Evolutionary conservation across 129 eudicot genomes (phyloP), one percentile per base, ranked within the genome.

Genomic region (Heracleum sosnowskyi): DNA sequence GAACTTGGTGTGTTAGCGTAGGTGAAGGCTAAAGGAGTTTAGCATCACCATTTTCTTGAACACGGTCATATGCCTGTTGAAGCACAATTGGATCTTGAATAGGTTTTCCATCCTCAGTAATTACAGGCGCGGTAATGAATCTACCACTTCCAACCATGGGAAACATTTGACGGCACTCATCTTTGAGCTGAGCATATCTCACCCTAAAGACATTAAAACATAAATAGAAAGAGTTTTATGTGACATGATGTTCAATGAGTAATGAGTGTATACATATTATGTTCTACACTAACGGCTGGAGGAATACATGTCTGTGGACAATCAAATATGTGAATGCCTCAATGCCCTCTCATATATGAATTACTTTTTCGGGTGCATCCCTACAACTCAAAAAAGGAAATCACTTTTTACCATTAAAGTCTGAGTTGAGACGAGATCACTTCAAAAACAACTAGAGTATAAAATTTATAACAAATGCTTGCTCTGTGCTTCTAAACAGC

Each of bases 71-170:
- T 73, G 86, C 62, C 80, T 89, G 90, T 46, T 78, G 83, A 76
- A 88, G 86, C 51, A 83, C 96, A 33, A 87, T 46, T 10, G 99
- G 99, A 81, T 95, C 97, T 71, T 69, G 79, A 84, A 92, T 84
- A 82, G 94, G 92, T 69, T 87, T 89, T 17, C 99, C 99, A 62
- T 89, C 75, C 75, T 90, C 90, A 36, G 90, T 89, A 81, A 95
- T 87, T 51, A 95, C 81, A 70, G 97, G 99, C 41, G 97, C 96
- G 42, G 99, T 95, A 62, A 95, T 83, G 75, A 84, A 89, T 68
- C 82, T 88, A 75, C 99, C 99, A 81, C 97, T 95, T 62, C 99
- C 99, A 79, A 95, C 88, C 80, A 90, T 77, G 76, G 97, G 95
- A 84, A 95, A 95, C 96, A 92, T 90, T 69, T 75, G 80, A 18